Evolutionary conservation across 1,284 basidiomycete genomes (phyloP), one percentile per base, ranked within the genome.

Genomic region (Porodaedalea pini): DNA sequence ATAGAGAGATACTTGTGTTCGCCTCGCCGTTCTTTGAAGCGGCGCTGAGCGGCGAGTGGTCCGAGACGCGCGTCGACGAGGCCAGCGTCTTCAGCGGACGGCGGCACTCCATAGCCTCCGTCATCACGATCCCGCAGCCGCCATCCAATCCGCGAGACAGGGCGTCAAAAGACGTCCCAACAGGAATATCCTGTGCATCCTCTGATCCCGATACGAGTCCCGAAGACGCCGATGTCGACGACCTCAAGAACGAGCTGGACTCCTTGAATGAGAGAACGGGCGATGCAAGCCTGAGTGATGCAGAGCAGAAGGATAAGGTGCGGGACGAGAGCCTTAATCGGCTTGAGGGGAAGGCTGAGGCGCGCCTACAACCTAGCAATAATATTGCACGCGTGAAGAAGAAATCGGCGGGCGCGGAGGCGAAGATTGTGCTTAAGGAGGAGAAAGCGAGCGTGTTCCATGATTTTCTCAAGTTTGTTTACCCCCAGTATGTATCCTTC

Each of bases 1-100:
- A 93, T 70, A 90, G 89, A 67, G 90, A 93, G 66, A 81, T 93
- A 40, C 75, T 93, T 3, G 86, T 86, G 68, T 92, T 91, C 66
- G 86, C 89, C 1, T 90, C 88, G 3, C 88, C 90, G 0, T 93
- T 93, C 75, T 93, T 93, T 67, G 86, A 91, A 69, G 88, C 88
- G 11, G 87, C 89, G 19, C 74, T 93, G 48, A 88, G 85, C 61
- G 90, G 90, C 3, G 79, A 86, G 64, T 91, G 87, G 87, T 83
- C 84, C 5, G 87, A 90, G 70, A 90, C 74, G 50, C 56, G 58
- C 17, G 50, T 52, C 21, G 52, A 45, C 47, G 51, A 58, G 13
- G 32, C 31, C 11, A 47, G 50, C 19, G 27, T 41, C 21, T 15
- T 32, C n/a, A 50, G 36, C 32, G 49, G 13, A 17, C 75, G 86